Evolutionary conservation across 2,329 filamentous ascomycete species (phyloP).

Genomic region (Daldinia sp.): DNA sequence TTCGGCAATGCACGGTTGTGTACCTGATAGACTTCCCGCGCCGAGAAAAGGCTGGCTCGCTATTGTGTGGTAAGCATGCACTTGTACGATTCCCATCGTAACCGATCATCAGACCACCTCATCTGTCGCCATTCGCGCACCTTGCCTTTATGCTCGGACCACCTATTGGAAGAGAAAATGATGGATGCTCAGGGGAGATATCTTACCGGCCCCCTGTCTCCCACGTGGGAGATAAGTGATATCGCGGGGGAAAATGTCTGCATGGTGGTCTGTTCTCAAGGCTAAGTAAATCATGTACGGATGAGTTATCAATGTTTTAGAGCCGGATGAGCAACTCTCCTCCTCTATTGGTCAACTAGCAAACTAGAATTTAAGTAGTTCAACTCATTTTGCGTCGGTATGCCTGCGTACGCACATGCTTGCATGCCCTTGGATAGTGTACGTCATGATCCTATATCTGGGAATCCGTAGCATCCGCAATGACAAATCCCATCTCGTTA

Average conservation of each 20-base stretch:
- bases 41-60: slow-evolving; percentile 6
- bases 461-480: slow-evolving; percentile 28
- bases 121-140: slow-evolving; percentile 29
- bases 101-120: slow-evolving; percentile 34
- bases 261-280: slow-evolving; percentile 38
- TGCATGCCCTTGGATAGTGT: neutral
- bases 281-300: slow-evolving; percentile 22
- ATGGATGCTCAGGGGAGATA: slow-evolving; percentile 35
- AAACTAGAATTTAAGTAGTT: slow-evolving; percentile 1
- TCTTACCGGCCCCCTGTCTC: slow-evolving; percentile 34
- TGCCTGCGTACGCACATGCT: neutral
- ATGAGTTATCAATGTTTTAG: slow-evolving; percentile 36
- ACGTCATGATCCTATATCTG: neutral
- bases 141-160: slow-evolving; percentile 19
- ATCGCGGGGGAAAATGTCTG: slow-evolving; percentile 38
- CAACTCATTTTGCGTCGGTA: slow-evolving; percentile 20
- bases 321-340: slow-evolving; percentile 14
- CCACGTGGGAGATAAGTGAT: slow-evolving; percentile 40
- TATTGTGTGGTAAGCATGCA: slow-evolving; percentile 4
- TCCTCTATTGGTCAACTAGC: slow-evolving; percentile 30
- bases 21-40: slow-evolving; percentile 6
- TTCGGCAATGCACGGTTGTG: slow-evolving; percentile 15
- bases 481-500: slow-evolving; percentile 12
- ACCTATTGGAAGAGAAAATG: slow-evolving; percentile 26
- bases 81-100: slow-evolving; percentile 14